Evolutionary conservation across 768 basidiomycete genomes (phyloP).

Genomic region (Termitomyces sp.): DNA sequence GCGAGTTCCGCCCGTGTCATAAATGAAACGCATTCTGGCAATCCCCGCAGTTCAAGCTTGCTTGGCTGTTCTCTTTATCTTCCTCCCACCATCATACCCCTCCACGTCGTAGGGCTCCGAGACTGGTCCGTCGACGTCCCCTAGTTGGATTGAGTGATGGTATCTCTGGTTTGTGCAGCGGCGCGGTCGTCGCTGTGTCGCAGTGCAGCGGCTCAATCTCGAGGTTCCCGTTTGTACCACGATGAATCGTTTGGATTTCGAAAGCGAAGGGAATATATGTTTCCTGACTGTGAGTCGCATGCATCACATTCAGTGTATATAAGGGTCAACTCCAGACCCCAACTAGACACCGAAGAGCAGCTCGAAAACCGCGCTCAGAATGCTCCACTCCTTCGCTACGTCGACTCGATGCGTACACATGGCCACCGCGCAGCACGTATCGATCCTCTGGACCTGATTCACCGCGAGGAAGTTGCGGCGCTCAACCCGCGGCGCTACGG

Average conservation of each 20-base stretch:
- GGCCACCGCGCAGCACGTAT: conserved; percentile 82
- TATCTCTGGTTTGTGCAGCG: neutral
- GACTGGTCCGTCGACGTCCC: neutral
- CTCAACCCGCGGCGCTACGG: conserved; percentile 77
- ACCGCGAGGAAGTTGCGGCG: conserved; percentile 75
- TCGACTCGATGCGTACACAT: conserved; percentile 82
- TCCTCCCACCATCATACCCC: neutral
- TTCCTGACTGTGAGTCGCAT: conserved; percentile 64
- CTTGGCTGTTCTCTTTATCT: neutral
- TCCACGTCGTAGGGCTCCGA: neutral
- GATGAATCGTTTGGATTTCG: conserved; percentile 71
- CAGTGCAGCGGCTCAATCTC: neutral
- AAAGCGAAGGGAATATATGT: conserved; percentile 51
- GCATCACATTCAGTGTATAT: neutral
- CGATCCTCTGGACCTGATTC: conserved; percentile 84
- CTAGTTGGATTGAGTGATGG: neutral
- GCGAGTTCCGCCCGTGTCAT: conserved; percentile 2
- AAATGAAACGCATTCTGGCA: neutral
- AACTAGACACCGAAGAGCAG: conserved; percentile 57
- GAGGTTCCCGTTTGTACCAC: conserved; percentile 32
- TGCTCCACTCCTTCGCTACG: conserved; percentile 79
- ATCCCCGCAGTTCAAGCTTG: neutral
- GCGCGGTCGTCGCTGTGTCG: conserved; percentile 1
- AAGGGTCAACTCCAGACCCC: neutral
- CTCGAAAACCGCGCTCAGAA: conserved; percentile 65